Percentiles rank a stretch among this genome's conserved stretches.
Conservation (phyloP, 2,329 filamentous ascomycete species). For the Nemania sp. region DNA sequence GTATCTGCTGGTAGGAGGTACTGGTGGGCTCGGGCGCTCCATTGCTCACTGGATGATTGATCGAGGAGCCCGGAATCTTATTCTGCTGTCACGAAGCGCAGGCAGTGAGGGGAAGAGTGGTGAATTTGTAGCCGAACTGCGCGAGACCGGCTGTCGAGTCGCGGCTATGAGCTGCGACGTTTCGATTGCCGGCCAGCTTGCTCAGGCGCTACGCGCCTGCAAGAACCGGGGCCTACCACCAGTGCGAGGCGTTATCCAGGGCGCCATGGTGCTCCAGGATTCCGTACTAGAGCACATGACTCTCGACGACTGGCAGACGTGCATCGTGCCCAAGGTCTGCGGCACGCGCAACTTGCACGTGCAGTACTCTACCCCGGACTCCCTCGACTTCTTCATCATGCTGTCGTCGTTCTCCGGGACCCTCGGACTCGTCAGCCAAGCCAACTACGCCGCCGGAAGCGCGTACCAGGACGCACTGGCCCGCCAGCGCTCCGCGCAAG, state of each 20-base stretch:
- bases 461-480: slow-evolving; percentile 1
- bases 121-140: too few relatives aligned
- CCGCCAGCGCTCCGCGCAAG: neutral
- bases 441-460: slow-evolving; percentile 10
- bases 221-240: neutral
- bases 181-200: neutral
- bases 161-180: neutral
- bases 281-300: slow-evolving; percentile 32
- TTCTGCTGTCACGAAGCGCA: neutral
- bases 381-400: slow-evolving; percentile 6
- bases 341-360: slow-evolving; percentile 28
- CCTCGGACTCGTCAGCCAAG: neutral
- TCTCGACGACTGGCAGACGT: slow-evolving; percentile 30
- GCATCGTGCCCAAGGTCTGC: slow-evolving; percentile 25
- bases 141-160: neutral
- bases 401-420: neutral
- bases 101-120: neutral
- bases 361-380: neutral
- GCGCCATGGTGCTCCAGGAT: slow-evolving; percentile 39
- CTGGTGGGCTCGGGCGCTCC: slow-evolving; percentile 40
- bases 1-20: slow-evolving; percentile 26
- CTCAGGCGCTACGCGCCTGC: neutral
- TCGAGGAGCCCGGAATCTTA: slow-evolving; percentile 32
- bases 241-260: slow-evolving; percentile 29
- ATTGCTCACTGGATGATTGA: slow-evolving; percentile 38